Base-by-base conservation (phyloP, 805 yeast genomes). In the Candida patagonica region DNA sequence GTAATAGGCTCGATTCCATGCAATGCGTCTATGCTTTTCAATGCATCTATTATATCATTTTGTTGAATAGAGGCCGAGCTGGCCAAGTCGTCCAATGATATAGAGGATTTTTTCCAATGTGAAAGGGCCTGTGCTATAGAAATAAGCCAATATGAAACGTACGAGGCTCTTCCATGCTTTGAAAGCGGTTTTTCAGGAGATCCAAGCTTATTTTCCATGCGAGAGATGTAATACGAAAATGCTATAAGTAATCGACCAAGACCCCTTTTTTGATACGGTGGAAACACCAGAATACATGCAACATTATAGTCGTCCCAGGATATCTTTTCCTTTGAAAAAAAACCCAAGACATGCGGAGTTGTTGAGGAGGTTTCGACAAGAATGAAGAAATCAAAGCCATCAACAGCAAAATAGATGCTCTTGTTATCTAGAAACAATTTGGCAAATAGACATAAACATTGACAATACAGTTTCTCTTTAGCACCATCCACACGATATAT, bases 151-250 rank as follows among this genome's bases (percentile, higher is more conserved):
- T 74, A 88, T 12, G 71, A 62, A 15, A 82, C 53, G 53, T 87
- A 92, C 5, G 88, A 74, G 7, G 74, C 62, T 38, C 70, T 68
- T 0, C 98, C 98, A 59, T 78, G 82, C 0, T 80, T 79, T 5
- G 95, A 82, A 7, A 92, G 62, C 1, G 98, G 98, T 47, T 77
- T 71, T 56, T 92, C 98, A 0, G 98, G 98, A 0, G 96, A 94
- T 44, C 95, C 86, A 1, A 73, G 59, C 16, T 65, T 50, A 23
- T 74, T 76, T 31, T 82, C 83, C 12, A 69, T 70, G 29, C 74
- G 42, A 0, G 95, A 85, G 16, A 88, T 57, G 23, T 70, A 77
- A 54, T 89, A 92, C 27, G 94, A 84, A 49, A 86, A 83, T 44
- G 85, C 85, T 12, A 92, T 84, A 29, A 92, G 57, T 8, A 85